These are phyloP conservation scores for Ordospora pajunii DNA, from an alignment of 371 early-diverging fungal species.

Conservation along the genomic window DNA sequence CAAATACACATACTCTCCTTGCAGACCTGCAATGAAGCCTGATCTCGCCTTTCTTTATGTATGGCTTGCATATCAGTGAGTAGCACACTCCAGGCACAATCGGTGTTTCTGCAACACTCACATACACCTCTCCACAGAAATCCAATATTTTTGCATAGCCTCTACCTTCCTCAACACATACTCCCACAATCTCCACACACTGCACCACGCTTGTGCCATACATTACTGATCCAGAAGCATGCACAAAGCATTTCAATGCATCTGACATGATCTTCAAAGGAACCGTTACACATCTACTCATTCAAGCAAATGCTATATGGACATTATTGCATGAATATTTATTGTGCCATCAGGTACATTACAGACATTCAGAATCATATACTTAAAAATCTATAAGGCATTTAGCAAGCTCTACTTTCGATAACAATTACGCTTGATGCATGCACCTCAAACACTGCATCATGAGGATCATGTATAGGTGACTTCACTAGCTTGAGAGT, in stretches of 20 bases:
- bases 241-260: not conserved
- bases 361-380: too few species aligned
- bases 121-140: conserved; percentile 11
- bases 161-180: not conserved
- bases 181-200: conserved; percentile 6
- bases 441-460: not conserved
- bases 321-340: not conserved
- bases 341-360: not conserved
- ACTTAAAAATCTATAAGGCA: too few species aligned
- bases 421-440: not conserved
- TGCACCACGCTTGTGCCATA: not conserved
- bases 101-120: not conserved
- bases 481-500: conserved; percentile 2
- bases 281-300: not conserved
- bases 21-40: not conserved
- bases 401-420: not conserved
- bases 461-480: not conserved
- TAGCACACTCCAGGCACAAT: not conserved
- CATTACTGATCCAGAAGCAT: not conserved
- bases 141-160: conserved; percentile 2
- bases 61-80: conserved; percentile 4
- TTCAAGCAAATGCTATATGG: not conserved
- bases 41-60: not conserved
- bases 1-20: conserved; percentile 6
- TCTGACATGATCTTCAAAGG: not conserved